phyloP scores from a whole-genome alignment of 129 eudicot species.

The Tagetes erecta region DNA sequence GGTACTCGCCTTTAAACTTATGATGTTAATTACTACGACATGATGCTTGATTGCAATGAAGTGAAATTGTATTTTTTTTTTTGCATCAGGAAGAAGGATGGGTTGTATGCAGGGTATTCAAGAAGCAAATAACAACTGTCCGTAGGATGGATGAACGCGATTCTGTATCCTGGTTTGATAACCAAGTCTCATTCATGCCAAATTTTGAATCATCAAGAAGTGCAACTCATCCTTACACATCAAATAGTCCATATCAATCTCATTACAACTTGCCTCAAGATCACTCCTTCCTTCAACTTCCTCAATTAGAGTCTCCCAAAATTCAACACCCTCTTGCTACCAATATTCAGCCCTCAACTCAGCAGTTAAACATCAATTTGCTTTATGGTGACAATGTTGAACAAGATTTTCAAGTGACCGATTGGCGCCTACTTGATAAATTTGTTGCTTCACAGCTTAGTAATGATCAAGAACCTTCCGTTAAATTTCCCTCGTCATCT shows the following conservation, averaged over 20 bases:
- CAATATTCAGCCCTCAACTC: conserved; percentile 36
- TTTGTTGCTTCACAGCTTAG: conserved; percentile 86
- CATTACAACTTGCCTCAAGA: conserved; percentile 54
- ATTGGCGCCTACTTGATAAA: conserved; percentile 79
- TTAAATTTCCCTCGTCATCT: conserved; percentile 32
- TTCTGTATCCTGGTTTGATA: conserved; percentile 65
- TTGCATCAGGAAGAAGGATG: conserved; percentile 87
- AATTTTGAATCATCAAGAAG: conserved; percentile 56
- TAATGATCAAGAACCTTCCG: conserved; percentile 44
- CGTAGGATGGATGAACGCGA: conserved; percentile 62
- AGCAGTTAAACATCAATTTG: conserved; percentile 37
- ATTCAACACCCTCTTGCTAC: conserved; percentile 38
- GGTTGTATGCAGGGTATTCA: conserved; percentile 91
- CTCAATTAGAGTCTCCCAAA: conserved; percentile 69
- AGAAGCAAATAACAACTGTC: conserved; percentile 61
- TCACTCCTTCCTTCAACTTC: conserved; percentile 60
- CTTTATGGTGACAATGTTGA: conserved; percentile 41
- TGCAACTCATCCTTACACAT: conserved; percentile 44
- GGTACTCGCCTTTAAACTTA: conserved; percentile 5
- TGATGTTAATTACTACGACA: background rate
- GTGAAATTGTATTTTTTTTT: conserved; percentile 1
- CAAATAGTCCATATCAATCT: conserved; percentile 43
- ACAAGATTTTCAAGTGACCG: conserved; percentile 65
- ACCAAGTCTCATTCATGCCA: conserved; percentile 81
- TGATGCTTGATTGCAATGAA: conserved; percentile 4